Evolutionary conservation across 2,329 filamentous ascomycete genomes (phyloP), one percentile per base, ranked within the genome.

Genomic region (Magnaporthiopsis poae): DNA sequence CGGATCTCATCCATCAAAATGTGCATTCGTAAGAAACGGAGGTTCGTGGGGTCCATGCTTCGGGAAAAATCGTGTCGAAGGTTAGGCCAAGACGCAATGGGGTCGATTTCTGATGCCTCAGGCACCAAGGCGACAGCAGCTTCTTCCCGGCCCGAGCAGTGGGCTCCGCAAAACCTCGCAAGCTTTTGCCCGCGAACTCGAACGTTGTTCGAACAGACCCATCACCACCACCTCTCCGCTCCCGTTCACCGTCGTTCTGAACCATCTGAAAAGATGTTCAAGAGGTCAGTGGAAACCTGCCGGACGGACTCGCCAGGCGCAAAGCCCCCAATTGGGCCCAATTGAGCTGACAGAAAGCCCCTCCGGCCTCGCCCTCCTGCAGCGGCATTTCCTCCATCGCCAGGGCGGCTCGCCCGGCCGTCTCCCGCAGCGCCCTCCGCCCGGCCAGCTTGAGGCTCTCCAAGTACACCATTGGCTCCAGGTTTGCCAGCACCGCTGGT

Each of bases 241-340:
- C 81, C 76, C 79, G 82, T 84, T 78, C 79, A 78, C 78, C 80
- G 84, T 82, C 82, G 84, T 84, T 86, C 84, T 85, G 82, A 81
- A 81, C 84, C 84, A 86, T 88, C 86, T 83, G 80, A 80, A 84
- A 90, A 85, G 87, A 91, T 91, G 89, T 89, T 90, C 83, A 90
- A 90, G 88, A 90, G 88, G 89, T 91, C 81, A 81, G 87, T 85
- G 75, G 66, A 69, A 68, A 70, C 69, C 73, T 69, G 68, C 71
- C 69, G 65, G 77, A 69, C 56, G 62, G 71, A 65, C 72, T 74
- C 73, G 70, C 66, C 68, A 68, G 67, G 67, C 18, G 21, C 35
- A 12, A 52, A 59, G 39, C 9, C 27, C n/a, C 36, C 79, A 82
- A 84, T 84, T 82, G 82, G 77, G 74, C 68, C 72, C 77, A 81